Evolutionary conservation across 148 eudicot genomes (phyloP).

Genomic region (Fagopyrum esculentum): DNA sequence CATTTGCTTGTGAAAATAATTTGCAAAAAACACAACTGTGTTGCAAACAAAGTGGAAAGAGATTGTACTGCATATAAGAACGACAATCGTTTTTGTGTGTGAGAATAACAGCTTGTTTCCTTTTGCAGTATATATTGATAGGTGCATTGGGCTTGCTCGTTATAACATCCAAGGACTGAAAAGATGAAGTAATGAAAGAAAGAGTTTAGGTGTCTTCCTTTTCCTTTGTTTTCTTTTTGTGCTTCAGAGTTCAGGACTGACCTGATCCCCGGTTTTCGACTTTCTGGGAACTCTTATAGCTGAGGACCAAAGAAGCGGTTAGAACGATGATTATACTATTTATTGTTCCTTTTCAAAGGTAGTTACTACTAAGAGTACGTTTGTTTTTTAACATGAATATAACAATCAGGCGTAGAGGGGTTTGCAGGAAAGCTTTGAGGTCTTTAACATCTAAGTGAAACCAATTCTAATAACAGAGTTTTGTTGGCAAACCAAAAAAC

Average conservation of each 20-base stretch:
- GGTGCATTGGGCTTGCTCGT: slow-evolving; percentile 52
- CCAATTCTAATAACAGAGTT: too few relatives aligned
- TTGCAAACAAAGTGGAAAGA: background rate
- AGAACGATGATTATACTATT: background rate
- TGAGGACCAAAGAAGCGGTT: background rate
- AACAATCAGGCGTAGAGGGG: too few relatives aligned
- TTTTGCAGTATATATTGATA: slow-evolving; percentile 49
- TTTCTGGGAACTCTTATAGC: background rate
- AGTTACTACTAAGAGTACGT: background rate
- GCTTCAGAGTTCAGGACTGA: background rate
- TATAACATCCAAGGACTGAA: slow-evolving; percentile 47
- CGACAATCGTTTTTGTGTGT: background rate
- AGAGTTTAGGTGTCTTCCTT: background rate
- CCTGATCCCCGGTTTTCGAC: background rate
- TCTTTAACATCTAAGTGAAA: too few relatives aligned
- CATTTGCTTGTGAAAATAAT: background rate
- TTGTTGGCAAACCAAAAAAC: too few relatives aligned
- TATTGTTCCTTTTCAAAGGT: background rate
- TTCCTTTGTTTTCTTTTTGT: background rate
- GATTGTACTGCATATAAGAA: background rate
- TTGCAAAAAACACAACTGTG: background rate
- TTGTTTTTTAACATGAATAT: too few relatives aligned
- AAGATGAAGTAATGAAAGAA: background rate
- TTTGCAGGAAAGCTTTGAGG: too few relatives aligned
- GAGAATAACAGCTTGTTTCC: background rate